Percentiles rank a stretch among this genome's conserved stretches.
These are phyloP conservation scores for Parathielavia appendiculata DNA, from an alignment of 495 filamentous ascomycete species.

Conservation along the genomic window DNA sequence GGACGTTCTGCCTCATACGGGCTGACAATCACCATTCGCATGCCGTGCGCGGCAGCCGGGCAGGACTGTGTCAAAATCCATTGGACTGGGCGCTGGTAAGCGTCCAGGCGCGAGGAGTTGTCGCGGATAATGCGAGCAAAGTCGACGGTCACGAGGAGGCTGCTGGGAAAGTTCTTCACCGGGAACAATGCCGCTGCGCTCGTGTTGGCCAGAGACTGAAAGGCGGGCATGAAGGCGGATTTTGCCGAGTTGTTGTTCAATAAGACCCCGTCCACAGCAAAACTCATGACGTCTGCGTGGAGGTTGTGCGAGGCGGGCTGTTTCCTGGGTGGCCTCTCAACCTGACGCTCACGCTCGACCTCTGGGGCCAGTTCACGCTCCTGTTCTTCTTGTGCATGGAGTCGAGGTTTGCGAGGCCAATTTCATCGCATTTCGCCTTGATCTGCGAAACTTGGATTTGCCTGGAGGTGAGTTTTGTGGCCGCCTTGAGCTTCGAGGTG, in stretches of 20 bases:
- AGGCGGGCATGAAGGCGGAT: slow-evolving; percentile 42
- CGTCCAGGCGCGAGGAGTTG: slow-evolving; percentile 36
- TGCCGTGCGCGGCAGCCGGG: slow-evolving; percentile 9
- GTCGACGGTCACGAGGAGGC: slow-evolving; percentile 52
- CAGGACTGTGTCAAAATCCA: slow-evolving; percentile 48
- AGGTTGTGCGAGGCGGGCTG: slow-evolving; percentile 40
- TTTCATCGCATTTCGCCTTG: slow-evolving; percentile 45
- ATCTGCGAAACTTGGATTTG: slow-evolving; percentile 48
- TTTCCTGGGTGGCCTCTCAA: slow-evolving; percentile 43
- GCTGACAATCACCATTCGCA: slow-evolving; percentile 53
- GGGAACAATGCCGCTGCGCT: slow-evolving; percentile 24
- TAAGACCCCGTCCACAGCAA: slow-evolving; percentile 16
- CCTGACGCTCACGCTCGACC: slow-evolving; percentile 53
- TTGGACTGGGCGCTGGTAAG: slow-evolving; percentile 53
- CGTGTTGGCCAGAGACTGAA: slow-evolving; percentile 38
- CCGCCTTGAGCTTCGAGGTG: background rate
- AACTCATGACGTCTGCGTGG: slow-evolving; percentile 42
- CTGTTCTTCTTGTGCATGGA: slow-evolving; percentile 55
- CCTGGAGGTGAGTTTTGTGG: background rate
- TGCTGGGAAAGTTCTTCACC: slow-evolving; percentile 32
- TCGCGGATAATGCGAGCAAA: slow-evolving; percentile 47
- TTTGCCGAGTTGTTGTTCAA: slow-evolving; percentile 17
- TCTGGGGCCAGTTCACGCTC: slow-evolving; percentile 64
- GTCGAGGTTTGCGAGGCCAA: slow-evolving; percentile 11
- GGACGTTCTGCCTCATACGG: slow-evolving; percentile 57